Evolutionary conservation across 2,329 filamentous ascomycete genomes (phyloP).

Genomic region (Fusarium pseudocircinatum): DNA sequence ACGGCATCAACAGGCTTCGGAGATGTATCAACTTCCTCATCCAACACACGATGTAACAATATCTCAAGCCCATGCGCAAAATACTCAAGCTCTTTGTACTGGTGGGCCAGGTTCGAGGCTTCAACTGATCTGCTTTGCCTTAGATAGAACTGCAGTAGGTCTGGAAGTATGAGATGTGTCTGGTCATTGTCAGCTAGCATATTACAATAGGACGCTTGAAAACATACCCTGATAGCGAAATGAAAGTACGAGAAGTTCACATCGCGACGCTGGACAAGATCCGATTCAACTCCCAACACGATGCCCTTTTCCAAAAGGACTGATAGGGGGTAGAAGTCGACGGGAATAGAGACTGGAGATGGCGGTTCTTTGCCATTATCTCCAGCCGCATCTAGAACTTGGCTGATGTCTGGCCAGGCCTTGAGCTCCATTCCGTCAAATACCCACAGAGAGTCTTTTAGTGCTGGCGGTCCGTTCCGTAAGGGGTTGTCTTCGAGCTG

Average conservation of each 20-base stretch:
- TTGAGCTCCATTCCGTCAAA: conserved; percentile 90
- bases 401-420: conserved; percentile 88
- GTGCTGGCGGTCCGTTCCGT: conserved; percentile 53
- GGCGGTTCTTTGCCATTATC: conserved; percentile 77
- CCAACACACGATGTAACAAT: conserved; percentile 89
- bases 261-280: conserved; percentile 92
- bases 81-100: conserved; percentile 88
- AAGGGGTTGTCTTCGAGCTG: conserved; percentile 37
- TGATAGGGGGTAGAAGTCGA: conserved; percentile 97
- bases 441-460: conserved; percentile 92
- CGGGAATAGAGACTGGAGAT: conserved; percentile 76
- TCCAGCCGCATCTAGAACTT: conserved; percentile 76
- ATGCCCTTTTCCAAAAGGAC: conserved; percentile 90
- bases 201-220: neutral
- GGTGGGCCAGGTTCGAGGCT: conserved; percentile 82
- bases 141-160: conserved; percentile 83
- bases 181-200: conserved; percentile 48
- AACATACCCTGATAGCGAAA: conserved; percentile 83
- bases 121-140: conserved; percentile 79
- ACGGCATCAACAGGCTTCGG: conserved; percentile 71
- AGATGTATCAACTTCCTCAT: conserved; percentile 86
- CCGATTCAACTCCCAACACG: conserved; percentile 88
- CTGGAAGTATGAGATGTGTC: conserved; percentile 93
- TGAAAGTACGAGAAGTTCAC: conserved; percentile 90
- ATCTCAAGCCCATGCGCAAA: conserved; percentile 94